A percentile compares a stretch with the other conserved stretches of the same genome.
These are phyloP conservation scores for Aspergillus hortae DNA, from an alignment of 2,329 filamentous ascomycete species.

Conservation along the genomic window DNA sequence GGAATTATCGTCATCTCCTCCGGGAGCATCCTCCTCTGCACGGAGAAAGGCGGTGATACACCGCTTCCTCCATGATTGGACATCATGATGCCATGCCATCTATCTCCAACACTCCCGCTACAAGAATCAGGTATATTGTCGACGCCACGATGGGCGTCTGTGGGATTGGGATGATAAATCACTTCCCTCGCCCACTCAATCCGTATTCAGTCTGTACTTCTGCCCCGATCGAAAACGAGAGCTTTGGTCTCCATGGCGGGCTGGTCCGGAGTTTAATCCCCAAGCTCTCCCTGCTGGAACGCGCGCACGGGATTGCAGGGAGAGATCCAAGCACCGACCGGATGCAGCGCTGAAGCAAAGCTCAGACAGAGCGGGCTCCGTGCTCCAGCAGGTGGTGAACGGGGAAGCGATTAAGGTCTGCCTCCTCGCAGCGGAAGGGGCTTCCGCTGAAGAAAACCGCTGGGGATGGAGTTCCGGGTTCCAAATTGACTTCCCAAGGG, in stretches of 20 bases:
- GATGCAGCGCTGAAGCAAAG: neutral
- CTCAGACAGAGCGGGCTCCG: too few relatives aligned
- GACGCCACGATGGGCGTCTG: too few relatives aligned
- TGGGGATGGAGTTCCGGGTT: slow-evolving; percentile 1
- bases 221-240: neutral
- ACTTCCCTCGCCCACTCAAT: neutral
- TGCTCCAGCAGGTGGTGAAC: too few relatives aligned
- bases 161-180: neutral
- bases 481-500: slow-evolving; percentile 1
- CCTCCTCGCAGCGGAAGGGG: slow-evolving; percentile 13
- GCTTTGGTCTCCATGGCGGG: neutral
- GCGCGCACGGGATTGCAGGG: neutral
- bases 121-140: too few relatives aligned
- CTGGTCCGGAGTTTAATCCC: neutral
- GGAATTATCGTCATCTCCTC: slow-evolving; percentile 4
- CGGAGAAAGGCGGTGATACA: slow-evolving; percentile 19
- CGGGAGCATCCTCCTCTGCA: slow-evolving; percentile 9
- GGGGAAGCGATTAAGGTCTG: slow-evolving; percentile 7
- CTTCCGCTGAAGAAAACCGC: neutral
- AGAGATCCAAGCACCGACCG: neutral
- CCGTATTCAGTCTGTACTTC: neutral
- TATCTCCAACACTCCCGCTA: too few relatives aligned
- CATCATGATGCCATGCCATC: slow-evolving; percentile 7
- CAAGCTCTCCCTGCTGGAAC: neutral
- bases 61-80: slow-evolving; percentile 16